phyloP scores from a whole-genome alignment of 2,329 filamentous ascomycete species.

The Aspergillus phoenicis region DNA sequence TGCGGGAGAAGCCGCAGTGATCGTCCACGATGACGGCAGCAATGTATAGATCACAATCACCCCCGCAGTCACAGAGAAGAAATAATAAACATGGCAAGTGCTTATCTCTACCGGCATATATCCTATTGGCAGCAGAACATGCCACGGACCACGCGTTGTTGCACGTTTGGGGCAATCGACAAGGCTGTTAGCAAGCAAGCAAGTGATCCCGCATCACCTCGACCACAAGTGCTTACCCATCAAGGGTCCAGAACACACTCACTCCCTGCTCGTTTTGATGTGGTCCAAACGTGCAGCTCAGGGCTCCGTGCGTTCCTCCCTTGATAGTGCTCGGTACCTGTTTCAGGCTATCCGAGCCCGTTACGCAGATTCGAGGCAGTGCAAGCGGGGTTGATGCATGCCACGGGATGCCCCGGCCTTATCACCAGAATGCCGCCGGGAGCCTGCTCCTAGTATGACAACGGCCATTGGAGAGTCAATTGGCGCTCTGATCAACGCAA shows the following conservation, averaged over 20 bases:
- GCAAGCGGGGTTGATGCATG: constrained; percentile 1
- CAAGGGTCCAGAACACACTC: neutral
- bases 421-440: neutral
- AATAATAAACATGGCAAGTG: neutral
- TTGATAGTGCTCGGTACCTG: neutral
- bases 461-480: neutral
- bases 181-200: neutral
- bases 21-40: neutral
- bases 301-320: constrained; percentile 2
- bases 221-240: neutral
- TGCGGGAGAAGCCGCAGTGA: neutral
- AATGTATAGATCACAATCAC: neutral
- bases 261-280: neutral
- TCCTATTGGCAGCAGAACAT: neutral
- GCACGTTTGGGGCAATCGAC: neutral
- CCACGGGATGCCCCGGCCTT: neutral
- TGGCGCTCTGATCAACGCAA: neutral
- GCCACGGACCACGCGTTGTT: neutral
- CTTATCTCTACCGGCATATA: neutral
- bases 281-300: neutral
- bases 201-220: neutral
- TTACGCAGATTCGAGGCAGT: constrained; percentile 1
- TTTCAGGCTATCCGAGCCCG: constrained; percentile 1
- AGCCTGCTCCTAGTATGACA: neutral
- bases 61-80: neutral